Percentiles rank a stretch among this genome's conserved stretches.
phyloP scores from a whole-genome alignment of 768 basidiomycete species.

The Coprinopsis marcescibilis region DNA sequence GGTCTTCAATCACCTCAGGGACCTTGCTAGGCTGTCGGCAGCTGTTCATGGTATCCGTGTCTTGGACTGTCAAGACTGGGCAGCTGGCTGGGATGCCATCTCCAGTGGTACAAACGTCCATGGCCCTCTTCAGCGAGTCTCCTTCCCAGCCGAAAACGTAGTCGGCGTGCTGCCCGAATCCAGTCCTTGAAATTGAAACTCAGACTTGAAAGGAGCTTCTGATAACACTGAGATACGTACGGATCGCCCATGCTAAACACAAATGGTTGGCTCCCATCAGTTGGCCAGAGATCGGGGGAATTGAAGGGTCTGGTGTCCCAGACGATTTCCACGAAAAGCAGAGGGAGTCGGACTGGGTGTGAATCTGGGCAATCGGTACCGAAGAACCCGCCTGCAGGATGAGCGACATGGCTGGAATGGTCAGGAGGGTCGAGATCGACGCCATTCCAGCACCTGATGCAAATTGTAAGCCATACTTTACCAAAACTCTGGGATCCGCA shows the following conservation, averaged over 20 bases:
- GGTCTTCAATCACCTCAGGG: conserved; percentile 4
- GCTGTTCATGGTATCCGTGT: conserved; percentile 6
- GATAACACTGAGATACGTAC: conserved; percentile 6
- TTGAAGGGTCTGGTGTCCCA: conserved; percentile 15
- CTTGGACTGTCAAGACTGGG: conserved; percentile 8
- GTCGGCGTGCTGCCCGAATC: conserved; percentile 10
- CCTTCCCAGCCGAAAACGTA: conserved; percentile 12
- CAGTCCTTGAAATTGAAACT: not conserved
- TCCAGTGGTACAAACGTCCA: conserved; percentile 5
- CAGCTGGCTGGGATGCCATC: conserved; percentile 9
- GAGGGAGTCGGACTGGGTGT: conserved; percentile 11
- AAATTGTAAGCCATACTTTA: not conserved
- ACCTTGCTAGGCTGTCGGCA: conserved; percentile 5
- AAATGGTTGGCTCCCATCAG: conserved; percentile 11
- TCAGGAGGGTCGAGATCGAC: conserved; percentile 8
- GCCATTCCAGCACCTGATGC: conserved; percentile 10
- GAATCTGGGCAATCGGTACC: conserved; percentile 5
- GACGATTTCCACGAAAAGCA: conserved; percentile 13
- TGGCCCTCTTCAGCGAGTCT: conserved; percentile 8
- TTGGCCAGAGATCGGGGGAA: conserved; percentile 8
- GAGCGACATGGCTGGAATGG: conserved; percentile 9
- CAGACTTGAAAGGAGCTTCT: not conserved
- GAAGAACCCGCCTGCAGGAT: conserved; percentile 7
- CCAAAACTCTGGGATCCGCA: no score
- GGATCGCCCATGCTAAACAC: conserved; percentile 15